Base-by-base conservation (phyloP, 108 stramenopile species). In the Fistulifera pelliculosa region DNA sequence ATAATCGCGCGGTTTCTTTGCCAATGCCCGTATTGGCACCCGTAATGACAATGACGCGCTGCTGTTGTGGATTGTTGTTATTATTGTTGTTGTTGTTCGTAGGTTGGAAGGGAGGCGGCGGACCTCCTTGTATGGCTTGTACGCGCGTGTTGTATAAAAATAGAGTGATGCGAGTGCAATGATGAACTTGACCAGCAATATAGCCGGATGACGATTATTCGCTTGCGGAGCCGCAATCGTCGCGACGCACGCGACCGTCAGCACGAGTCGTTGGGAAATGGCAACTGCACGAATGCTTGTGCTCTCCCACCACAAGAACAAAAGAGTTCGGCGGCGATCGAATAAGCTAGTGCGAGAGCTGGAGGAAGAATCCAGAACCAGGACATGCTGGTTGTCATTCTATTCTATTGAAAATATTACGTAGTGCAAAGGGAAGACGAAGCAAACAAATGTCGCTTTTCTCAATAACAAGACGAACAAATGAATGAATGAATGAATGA, bases 21-120 rank as follows among this genome's bases (percentile, higher is more conserved):
- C 88, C 88, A 54, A 90, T 79, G 0, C 88, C 88, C 13, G 80
- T 61, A 54, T 90, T 90, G 55, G 88, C 88, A 27, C 88, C 88
- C 1, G 88, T 90, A 24, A 90, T 69, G 10, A 90, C 47, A 16
- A 90, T 54, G 7, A 70, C 73, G 31, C 31, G 31, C 31, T 3
- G 8, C 31, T 3, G 8, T 8, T 3, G 8, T 3, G 31, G 8
- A 35, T 3, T 35, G n/a, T n/a, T n/a, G n/a, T n/a, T n/a, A n/a
- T n/a, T n/a, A n/a, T n/a, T n/a, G n/a, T n/a, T n/a, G n/a, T n/a
- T n/a, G n/a, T n/a, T n/a, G n/a, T n/a, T n/a, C n/a, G n/a, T n/a
- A n/a, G n/a, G n/a, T n/a, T n/a, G n/a, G n/a, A n/a, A 2, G 2
- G 18, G 19, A 15, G 56, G 56, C 14, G 56, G 23, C 22, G 38